A percentile compares a stretch with the other conserved stretches of the same genome.
These are phyloP conservation scores for Scheffersomyces ergatensis DNA, from an alignment of 805 yeast genomes.

Conservation along the genomic window DNA sequence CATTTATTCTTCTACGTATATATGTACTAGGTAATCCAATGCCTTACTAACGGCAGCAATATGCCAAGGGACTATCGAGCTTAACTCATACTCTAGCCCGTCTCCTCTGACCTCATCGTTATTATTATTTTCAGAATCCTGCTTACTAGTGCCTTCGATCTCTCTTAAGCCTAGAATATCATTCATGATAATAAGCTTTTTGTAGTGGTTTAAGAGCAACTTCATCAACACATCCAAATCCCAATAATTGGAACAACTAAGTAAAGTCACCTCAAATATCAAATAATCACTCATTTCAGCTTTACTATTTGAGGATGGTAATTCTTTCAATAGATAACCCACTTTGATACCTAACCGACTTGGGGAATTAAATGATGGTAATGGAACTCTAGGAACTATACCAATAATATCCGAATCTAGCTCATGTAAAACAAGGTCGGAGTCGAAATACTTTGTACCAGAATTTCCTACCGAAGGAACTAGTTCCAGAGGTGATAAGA, in stretches of 20 bases:
- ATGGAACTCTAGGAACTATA: slow-evolving; percentile 54
- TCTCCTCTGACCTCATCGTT: slow-evolving; percentile 2
- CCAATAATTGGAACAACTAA: slow-evolving; percentile 73
- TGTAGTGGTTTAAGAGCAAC: slow-evolving; percentile 57
- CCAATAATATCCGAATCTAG: slow-evolving; percentile 53
- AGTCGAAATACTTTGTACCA: not conserved
- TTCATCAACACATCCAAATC: slow-evolving; percentile 54
- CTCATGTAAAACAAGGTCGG: slow-evolving; percentile 39
- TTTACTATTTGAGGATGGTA: slow-evolving; percentile 2
- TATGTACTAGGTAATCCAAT: slow-evolving; percentile 57
- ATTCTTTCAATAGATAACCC: slow-evolving; percentile 58
- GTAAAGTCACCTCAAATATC: slow-evolving; percentile 60
- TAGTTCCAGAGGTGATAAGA: slow-evolving; percentile 26
- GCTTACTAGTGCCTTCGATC: slow-evolving; percentile 12
- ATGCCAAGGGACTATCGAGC: slow-evolving; percentile 67
- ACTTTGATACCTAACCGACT: slow-evolving; percentile 68
- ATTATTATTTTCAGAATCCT: slow-evolving; percentile 1
- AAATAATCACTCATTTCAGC: slow-evolving; percentile 14
- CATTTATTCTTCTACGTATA: slow-evolving; percentile 41
- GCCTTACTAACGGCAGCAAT: slow-evolving; percentile 63
- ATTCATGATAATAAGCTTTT: slow-evolving; percentile 49
- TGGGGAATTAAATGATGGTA: slow-evolving; percentile 69
- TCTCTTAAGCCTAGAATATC: slow-evolving; percentile 34
- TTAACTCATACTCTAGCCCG: slow-evolving; percentile 8
- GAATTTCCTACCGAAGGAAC: slow-evolving; percentile 1